A percentile compares a stretch with the other conserved stretches of the same genome.
Evolutionary conservation across 768 basidiomycete species (phyloP).

Genomic region (Crassisporium funariophilum): DNA sequence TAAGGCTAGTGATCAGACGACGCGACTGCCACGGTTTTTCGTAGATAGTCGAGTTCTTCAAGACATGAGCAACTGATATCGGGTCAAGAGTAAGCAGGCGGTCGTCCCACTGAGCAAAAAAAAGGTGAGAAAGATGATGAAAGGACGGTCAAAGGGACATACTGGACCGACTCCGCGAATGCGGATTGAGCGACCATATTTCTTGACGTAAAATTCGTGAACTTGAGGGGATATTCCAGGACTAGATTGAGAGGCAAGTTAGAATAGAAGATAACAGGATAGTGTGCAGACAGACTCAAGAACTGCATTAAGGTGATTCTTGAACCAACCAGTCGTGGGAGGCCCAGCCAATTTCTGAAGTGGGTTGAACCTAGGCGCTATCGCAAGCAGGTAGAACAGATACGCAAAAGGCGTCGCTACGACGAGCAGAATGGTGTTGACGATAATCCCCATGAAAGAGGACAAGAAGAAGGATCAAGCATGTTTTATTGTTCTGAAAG

Average conservation of each 20-base stretch:
- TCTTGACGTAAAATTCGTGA: slow-evolving; percentile 54
- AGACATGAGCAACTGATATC: slow-evolving; percentile 67
- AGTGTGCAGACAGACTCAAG: slow-evolving; percentile 61
- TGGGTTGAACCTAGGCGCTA: slow-evolving; percentile 43
- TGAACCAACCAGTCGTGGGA: slow-evolving; percentile 48
- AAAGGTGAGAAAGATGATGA: not conserved
- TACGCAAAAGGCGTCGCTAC: slow-evolving; percentile 20
- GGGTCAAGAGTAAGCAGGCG: slow-evolving; percentile 85
- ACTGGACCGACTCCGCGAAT: slow-evolving; percentile 72
- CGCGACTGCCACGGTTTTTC: slow-evolving; percentile 87
- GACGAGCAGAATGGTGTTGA: slow-evolving; percentile 10
- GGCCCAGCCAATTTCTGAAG: slow-evolving; percentile 65
- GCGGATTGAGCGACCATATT: slow-evolving; percentile 71
- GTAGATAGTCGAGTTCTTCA: slow-evolving; percentile 71
- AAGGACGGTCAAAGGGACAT: slow-evolving; percentile 29
- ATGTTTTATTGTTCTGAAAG: slow-evolving; percentile 1
- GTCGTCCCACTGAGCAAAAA: slow-evolving; percentile 72
- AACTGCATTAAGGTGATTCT: slow-evolving; percentile 54
- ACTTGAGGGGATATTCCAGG: slow-evolving; percentile 53
- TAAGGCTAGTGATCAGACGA: slow-evolving; percentile 68
- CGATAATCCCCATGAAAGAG: slow-evolving; percentile 10
- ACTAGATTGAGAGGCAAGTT: slow-evolving; percentile 33
- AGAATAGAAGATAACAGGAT: not conserved
- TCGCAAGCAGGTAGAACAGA: slow-evolving; percentile 31
- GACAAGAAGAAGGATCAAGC: slow-evolving; percentile 10